Conservation (phyloP, 2,329 filamentous ascomycete species). For the Trichoderma guizhouense region DNA sequence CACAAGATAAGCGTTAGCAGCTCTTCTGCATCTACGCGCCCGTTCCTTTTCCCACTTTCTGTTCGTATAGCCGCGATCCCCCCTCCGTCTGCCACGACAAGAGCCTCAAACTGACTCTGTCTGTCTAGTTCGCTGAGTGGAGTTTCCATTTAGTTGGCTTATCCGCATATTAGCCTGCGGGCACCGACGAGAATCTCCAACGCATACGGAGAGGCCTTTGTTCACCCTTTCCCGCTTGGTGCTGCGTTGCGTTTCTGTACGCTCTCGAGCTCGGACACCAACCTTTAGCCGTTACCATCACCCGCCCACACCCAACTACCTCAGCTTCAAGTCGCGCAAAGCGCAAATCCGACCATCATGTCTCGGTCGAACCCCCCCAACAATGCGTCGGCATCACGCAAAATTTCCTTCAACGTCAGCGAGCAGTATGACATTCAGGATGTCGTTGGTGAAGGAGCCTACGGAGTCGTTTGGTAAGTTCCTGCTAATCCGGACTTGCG, state of each 20-base stretch:
- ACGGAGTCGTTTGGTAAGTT: slow-evolving; percentile 93
- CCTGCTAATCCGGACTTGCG: background rate
- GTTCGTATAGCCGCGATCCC: background rate
- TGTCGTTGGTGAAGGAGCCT: slow-evolving; percentile 97
- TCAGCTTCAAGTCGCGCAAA: slow-evolving; percentile 2
- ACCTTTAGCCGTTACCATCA: background rate
- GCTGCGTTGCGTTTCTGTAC: background rate
- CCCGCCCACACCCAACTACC: background rate
- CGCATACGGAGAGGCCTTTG: background rate
- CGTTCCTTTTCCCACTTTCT: background rate
- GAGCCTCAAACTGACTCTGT: slow-evolving; percentile 5
- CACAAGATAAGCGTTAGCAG: background rate
- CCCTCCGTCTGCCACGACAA: background rate
- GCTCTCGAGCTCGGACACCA: background rate
- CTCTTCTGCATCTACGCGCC: background rate
- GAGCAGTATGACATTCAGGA: slow-evolving; percentile 99
- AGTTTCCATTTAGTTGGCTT: background rate
- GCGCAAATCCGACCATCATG: slow-evolving; percentile 36
- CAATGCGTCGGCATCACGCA: slow-evolving; percentile 66
- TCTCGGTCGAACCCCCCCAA: slow-evolving; percentile 56
- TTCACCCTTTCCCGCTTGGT: background rate
- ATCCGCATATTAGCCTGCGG: slow-evolving; percentile 13
- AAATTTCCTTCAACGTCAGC: slow-evolving; percentile 99
- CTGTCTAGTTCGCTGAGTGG: slow-evolving; percentile 5
- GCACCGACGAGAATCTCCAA: slow-evolving; percentile 7